phyloP scores from a whole-genome alignment of 352 stramenopile species.

The Pythium myriotylum region DNA sequence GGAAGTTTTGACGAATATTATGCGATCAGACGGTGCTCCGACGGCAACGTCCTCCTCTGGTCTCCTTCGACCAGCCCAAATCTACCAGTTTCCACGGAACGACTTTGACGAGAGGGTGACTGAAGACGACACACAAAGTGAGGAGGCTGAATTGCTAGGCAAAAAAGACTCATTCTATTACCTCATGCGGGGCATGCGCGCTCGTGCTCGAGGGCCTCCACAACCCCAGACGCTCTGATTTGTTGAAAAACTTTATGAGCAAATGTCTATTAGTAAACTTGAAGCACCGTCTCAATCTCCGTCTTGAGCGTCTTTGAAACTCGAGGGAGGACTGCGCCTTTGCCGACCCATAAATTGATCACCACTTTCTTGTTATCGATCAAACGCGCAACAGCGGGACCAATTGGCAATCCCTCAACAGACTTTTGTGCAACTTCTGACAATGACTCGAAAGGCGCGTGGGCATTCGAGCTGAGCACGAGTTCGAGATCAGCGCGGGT shows the following conservation, averaged over 20 bases:
- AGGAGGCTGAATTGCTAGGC: conserved; percentile 37
- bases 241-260: background rate
- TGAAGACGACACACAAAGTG: conserved; percentile 16
- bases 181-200: conserved; percentile 58
- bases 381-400: conserved; percentile 61
- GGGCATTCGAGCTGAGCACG: conserved; percentile 51
- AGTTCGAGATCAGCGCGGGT: conserved; percentile 44
- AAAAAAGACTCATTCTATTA: conserved; percentile 86
- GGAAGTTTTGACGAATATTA: conserved; percentile 64
- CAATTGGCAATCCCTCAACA: conserved; percentile 41
- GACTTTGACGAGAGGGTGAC: background rate
- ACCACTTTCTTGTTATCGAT: conserved; percentile 42
- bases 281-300: conserved; percentile 56
- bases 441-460: conserved; percentile 57
- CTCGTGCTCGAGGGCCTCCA: conserved; percentile 16
- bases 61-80: background rate
- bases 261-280: background rate
- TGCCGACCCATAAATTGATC: conserved; percentile 82
- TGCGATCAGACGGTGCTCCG: conserved; percentile 40
- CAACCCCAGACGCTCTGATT: conserved; percentile 3
- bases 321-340: conserved; percentile 68
- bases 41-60: background rate
- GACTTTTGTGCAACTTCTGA: conserved; percentile 37
- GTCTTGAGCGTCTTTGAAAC: conserved; percentile 67
- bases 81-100: conserved; percentile 16